Conservation (phyloP, 768 basidiomycete species). For the Mrakia hoshinonis region DNA sequence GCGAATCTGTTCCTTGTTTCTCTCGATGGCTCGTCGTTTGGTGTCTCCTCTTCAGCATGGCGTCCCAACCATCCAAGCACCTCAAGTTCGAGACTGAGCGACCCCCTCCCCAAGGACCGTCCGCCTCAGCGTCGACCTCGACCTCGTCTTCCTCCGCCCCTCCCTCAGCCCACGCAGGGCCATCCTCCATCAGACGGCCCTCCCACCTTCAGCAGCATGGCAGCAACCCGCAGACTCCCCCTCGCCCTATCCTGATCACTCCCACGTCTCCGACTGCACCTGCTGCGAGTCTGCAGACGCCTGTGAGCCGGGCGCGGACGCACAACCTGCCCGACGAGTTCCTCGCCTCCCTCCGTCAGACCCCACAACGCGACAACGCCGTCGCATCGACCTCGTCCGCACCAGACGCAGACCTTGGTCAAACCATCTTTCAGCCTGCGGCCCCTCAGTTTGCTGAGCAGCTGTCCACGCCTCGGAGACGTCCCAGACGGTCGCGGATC, state of each 20-base stretch:
- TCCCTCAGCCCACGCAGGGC: background rate
- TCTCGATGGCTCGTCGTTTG: constrained; percentile 8
- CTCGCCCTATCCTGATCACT: background rate
- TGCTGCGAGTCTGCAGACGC: background rate
- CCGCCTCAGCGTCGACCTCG: background rate
- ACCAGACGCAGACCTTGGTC: background rate
- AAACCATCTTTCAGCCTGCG: background rate
- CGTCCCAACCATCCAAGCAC: background rate
- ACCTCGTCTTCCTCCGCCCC: background rate
- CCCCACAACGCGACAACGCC: background rate
- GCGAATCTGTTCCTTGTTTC: background rate
- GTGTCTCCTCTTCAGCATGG: constrained; percentile 2
- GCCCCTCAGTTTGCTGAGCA: constrained; percentile 27
- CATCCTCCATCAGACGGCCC: background rate
- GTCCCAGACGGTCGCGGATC: background rate
- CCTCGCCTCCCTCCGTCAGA: background rate
- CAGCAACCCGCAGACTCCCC: background rate
- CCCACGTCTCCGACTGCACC: background rate
- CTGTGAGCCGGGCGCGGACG: background rate
- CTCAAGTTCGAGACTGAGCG: constrained; percentile 9
- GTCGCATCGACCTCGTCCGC: background rate
- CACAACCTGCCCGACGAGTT: background rate
- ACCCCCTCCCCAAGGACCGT: background rate
- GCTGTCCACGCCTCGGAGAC: constrained; percentile 25
- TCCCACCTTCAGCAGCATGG: background rate